These are phyloP conservation scores for Epichloe sibirici DNA, from an alignment of 2,329 filamentous ascomycete genomes.

Conservation along the genomic window DNA sequence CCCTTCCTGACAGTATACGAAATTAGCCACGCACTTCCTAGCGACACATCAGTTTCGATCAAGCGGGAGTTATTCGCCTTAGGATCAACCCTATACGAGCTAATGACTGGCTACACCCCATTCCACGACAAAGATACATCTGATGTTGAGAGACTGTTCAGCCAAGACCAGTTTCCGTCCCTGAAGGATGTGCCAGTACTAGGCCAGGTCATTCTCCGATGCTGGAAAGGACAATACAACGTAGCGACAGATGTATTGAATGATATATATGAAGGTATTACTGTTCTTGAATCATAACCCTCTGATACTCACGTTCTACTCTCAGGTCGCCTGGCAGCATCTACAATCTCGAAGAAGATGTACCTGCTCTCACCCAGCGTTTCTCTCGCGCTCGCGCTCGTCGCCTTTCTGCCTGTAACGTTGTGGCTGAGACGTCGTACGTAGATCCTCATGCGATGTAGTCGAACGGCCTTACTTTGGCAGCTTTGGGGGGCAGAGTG, in stretches of 20 bases:
- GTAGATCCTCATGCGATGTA: neutral
- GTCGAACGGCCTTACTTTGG: neutral
- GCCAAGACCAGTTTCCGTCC: neutral
- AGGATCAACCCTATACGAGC: neutral
- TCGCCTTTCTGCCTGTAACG: neutral
- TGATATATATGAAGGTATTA: neutral
- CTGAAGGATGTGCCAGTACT: neutral
- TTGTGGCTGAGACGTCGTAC: neutral
- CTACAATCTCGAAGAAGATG: neutral
- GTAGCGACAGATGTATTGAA: neutral
- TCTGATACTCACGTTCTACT: neutral
- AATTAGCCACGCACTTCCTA: neutral
- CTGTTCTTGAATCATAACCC: neutral
- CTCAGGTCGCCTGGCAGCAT: neutral
- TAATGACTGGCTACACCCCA: neutral
- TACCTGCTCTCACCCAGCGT: neutral
- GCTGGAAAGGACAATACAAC: neutral
- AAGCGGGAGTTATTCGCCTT: neutral
- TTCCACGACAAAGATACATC: neutral
- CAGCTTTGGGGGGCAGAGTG: neutral
- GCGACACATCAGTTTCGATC: neutral
- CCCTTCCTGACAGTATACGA: neutral
- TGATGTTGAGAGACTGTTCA: neutral
- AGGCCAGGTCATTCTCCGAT: neutral
- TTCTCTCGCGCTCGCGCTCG: neutral